A percentile compares a stretch with the other conserved stretches of the same genome.
Evolutionary conservation across 208 protist genomes (phyloP).

Genomic region (Wallacemonas sp.): DNA sequence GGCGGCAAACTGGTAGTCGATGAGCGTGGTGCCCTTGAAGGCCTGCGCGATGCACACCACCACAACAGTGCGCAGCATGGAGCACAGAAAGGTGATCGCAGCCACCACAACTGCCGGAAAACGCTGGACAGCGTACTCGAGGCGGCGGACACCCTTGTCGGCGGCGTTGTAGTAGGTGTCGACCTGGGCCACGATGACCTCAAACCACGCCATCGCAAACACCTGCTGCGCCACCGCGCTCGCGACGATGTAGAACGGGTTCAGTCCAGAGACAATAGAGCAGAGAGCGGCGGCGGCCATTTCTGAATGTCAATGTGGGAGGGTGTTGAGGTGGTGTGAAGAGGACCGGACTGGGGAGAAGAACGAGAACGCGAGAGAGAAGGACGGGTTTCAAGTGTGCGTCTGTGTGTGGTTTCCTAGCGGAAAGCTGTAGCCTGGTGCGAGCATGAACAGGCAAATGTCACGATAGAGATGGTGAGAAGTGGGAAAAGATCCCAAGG

Average conservation of each 20-base stretch:
- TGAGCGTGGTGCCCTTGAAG: constrained; percentile 48
- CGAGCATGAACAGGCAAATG: too few relatives aligned
- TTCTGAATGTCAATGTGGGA: too few relatives aligned
- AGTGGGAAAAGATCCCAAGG: too few relatives aligned
- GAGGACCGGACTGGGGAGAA: too few relatives aligned
- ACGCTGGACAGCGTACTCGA: constrained; percentile 73
- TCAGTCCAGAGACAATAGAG: constrained; percentile 29
- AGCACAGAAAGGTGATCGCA: constrained; percentile 42
- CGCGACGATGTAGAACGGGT: constrained; percentile 48
- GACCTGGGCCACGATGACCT: constrained; percentile 67
- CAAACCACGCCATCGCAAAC: constrained; percentile 80
- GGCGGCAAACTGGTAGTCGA: constrained; percentile 66
- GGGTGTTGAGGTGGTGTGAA: too few relatives aligned
- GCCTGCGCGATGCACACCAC: constrained; percentile 40
- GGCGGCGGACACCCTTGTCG: constrained; percentile 84
- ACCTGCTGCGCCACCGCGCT: constrained; percentile 66
- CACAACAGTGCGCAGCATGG: constrained; percentile 43
- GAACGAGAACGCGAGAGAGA: too few relatives aligned
- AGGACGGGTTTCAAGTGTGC: too few relatives aligned
- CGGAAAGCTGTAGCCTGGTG: too few relatives aligned
- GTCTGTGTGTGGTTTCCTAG: too few relatives aligned
- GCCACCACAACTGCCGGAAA: constrained; percentile 49
- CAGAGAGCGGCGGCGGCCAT: constrained; percentile 6
- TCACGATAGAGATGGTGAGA: too few relatives aligned
- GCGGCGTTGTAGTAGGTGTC: constrained; percentile 80